These are phyloP conservation scores for Candida sp. DNA, from an alignment of 1,139 yeast species.

Conservation along the genomic window DNA sequence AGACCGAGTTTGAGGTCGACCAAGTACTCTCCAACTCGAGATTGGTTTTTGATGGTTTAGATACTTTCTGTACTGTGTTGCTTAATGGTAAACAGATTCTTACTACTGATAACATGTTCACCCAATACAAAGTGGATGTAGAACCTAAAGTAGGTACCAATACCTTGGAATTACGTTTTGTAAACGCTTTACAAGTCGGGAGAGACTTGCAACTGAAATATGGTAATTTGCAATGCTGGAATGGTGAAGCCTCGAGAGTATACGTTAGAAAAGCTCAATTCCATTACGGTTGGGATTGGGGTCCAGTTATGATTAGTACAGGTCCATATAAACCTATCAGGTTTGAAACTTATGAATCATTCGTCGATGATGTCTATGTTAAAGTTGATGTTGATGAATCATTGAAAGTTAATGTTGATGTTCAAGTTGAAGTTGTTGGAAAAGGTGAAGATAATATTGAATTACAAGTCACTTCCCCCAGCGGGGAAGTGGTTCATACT, in stretches of 20 bases:
- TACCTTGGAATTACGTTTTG: conserved; percentile 17
- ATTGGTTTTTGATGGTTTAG: conserved; percentile 41
- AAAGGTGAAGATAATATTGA: background rate
- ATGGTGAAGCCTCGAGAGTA: conserved; percentile 39
- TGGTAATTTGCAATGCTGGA: conserved; percentile 23
- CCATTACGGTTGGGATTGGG: conserved; percentile 63
- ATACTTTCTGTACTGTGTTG: conserved; percentile 38
- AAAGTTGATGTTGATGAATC: conserved; percentile 16
- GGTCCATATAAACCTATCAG: conserved; percentile 44
- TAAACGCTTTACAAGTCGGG: conserved; percentile 17
- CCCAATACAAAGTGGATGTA: conserved; percentile 15
- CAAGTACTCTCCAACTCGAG: conserved; percentile 10
- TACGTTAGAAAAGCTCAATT: conserved; percentile 51
- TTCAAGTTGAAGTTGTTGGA: conserved; percentile 9
- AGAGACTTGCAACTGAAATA: conserved; percentile 17
- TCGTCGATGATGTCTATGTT: conserved; percentile 17
- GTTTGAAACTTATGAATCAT: conserved; percentile 19
- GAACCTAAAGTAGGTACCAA: conserved; percentile 10
- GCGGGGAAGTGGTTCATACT: conserved; percentile 2
- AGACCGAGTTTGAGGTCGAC: conserved; percentile 13
- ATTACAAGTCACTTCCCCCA: background rate
- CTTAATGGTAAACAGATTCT: conserved; percentile 30
- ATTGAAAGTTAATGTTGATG: conserved; percentile 10
- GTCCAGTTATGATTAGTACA: conserved; percentile 44
- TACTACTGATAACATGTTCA: conserved; percentile 37